Evolutionary conservation across 257 asterid species (phyloP).

Genomic region (Cynanchum wilfordii): DNA sequence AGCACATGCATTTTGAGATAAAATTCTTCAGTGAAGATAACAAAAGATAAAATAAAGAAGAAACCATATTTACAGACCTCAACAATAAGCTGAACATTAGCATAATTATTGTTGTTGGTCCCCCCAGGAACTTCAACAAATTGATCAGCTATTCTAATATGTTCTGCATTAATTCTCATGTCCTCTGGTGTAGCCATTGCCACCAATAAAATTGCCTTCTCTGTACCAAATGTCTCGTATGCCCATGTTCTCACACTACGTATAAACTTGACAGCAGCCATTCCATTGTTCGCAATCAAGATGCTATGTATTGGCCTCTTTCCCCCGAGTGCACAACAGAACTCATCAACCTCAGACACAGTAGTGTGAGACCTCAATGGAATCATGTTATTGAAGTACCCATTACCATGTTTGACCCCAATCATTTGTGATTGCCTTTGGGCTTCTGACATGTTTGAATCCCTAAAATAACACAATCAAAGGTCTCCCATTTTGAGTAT

Average conservation of each 20-base stretch:
- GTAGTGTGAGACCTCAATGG: conserved; percentile 57
- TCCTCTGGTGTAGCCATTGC: conserved; percentile 99
- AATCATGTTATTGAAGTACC: conserved; percentile 46
- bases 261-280: conserved; percentile 99
- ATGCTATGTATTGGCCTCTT: conserved; percentile 80
- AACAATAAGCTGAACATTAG: conserved; percentile 94
- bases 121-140: conserved; percentile 99
- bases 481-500: not conserved
- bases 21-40: conserved; percentile 9
- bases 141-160: conserved; percentile 96
- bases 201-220: conserved; percentile 90
- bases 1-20: conserved; percentile 4
- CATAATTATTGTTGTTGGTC: conserved; percentile 94
- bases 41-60: conserved; percentile 5
- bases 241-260: conserved; percentile 98
- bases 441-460: conserved; percentile 78
- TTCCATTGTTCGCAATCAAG: conserved; percentile 94
- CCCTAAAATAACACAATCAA: conserved; percentile 36
- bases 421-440: conserved; percentile 55
- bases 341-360: conserved; percentile 63
- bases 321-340: conserved; percentile 82
- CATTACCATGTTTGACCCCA: conserved; percentile 36
- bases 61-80: conserved; percentile 55
- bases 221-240: conserved; percentile 90
- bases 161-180: conserved; percentile 98